phyloP scores from a whole-genome alignment of 352 stramenopile genomes.

The Globisporangium uncinulatum region DNA sequence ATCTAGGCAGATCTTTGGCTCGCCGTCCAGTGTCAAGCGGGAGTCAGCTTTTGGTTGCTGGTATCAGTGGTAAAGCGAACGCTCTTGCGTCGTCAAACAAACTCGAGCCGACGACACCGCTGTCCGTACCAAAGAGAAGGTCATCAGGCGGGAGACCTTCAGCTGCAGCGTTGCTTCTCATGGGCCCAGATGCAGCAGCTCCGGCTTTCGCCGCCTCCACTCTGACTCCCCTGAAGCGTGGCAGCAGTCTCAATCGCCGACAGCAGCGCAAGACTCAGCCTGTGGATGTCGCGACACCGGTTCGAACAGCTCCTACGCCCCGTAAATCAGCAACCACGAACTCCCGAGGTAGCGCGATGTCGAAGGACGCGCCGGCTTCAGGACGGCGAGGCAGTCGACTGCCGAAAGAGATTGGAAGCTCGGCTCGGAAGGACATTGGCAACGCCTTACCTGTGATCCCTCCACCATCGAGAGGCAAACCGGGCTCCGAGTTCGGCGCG shows the following conservation, averaged over 20 bases:
- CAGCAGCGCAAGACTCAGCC: neutral
- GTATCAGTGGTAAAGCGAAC: neutral
- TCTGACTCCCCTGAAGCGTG: neutral
- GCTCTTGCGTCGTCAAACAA: neutral
- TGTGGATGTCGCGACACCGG: neutral
- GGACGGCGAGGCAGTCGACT: neutral
- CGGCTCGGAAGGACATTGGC: neutral
- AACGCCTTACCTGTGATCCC: conserved; percentile 6
- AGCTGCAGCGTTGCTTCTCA: conserved; percentile 10
- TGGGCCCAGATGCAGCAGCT: conserved; percentile 1
- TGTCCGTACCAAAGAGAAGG: conserved; percentile 7
- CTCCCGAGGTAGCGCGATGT: neutral
- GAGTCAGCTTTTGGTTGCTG: neutral
- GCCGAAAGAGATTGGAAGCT: neutral
- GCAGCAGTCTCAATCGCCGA: neutral
- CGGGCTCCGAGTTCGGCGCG: neutral
- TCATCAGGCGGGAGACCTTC: neutral
- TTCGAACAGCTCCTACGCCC: neutral
- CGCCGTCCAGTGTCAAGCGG: conserved; percentile 4
- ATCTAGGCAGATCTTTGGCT: neutral
- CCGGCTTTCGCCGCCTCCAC: neutral
- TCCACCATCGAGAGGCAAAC: neutral
- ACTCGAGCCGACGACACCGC: neutral
- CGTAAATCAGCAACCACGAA: neutral
- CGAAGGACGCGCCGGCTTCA: neutral